These are phyloP conservation scores for Arthrinium phaeospermum DNA, from an alignment of 2,329 filamentous ascomycete genomes.

Conservation along the genomic window DNA sequence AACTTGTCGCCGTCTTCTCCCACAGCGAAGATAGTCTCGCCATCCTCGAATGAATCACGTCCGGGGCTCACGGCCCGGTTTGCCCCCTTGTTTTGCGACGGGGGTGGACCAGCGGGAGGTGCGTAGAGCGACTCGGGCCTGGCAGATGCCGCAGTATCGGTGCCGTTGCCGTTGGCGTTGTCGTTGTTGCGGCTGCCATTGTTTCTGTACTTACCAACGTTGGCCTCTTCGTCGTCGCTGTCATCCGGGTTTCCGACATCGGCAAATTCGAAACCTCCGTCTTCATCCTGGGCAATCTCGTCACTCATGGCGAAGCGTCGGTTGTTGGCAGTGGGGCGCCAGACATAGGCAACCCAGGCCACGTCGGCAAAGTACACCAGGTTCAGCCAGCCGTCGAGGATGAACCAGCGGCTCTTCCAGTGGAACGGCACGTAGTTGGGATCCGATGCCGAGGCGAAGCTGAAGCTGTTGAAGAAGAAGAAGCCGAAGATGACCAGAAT, in stretches of 20 bases:
- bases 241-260: constrained; percentile 81
- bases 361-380: constrained; percentile 95
- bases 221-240: constrained; percentile 64
- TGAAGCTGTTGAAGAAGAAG: constrained; percentile 98
- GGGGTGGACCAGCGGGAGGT: constrained; percentile 29
- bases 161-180: constrained; percentile 29
- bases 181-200: constrained; percentile 30
- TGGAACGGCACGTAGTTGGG: constrained; percentile 94
- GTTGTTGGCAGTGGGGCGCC: constrained; percentile 96
- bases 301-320: constrained; percentile 98
- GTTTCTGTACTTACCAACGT: constrained; percentile 47
- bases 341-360: constrained; percentile 90
- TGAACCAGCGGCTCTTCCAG: constrained; percentile 97
- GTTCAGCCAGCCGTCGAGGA: constrained; percentile 96
- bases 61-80: constrained; percentile 55
- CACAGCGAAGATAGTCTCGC: constrained; percentile 95
- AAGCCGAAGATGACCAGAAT: constrained; percentile 97
- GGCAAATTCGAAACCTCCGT: constrained; percentile 91
- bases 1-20: constrained; percentile 85
- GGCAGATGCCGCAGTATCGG: background rate
- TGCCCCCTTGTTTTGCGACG: constrained; percentile 30
- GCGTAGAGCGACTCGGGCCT: constrained; percentile 22
- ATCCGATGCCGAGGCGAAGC: constrained; percentile 83
- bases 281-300: constrained; percentile 97
- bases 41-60: constrained; percentile 70